These are phyloP conservation scores for Coniferiporia sulphurascens DNA, from an alignment of 1,284 basidiomycete species.

Conservation along the genomic window DNA sequence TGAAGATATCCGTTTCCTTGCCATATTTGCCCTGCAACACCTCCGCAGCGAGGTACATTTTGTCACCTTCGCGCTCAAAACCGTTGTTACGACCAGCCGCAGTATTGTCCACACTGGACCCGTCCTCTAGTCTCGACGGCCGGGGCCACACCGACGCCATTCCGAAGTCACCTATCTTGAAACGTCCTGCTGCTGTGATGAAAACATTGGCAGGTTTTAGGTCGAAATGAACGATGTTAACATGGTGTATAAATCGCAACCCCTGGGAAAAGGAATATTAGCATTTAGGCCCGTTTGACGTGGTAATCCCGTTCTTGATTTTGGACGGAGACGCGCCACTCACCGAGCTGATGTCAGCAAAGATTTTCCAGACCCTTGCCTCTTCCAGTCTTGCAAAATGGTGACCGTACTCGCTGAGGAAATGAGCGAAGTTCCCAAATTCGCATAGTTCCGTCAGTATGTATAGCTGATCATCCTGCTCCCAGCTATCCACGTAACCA, in stretches of 20 bases:
- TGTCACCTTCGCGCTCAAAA: conserved; percentile 95
- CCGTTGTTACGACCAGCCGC: conserved; percentile 40
- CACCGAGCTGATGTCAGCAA: conserved; percentile 86
- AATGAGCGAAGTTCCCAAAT: conserved; percentile 86
- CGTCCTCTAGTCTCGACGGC: conserved; percentile 30
- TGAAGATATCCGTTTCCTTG: conserved; percentile 95
- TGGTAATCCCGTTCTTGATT: background rate
- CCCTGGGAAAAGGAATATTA: conserved; percentile 47
- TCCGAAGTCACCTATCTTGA: conserved; percentile 99
- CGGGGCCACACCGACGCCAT: conserved; percentile 88
- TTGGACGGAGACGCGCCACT: conserved; percentile 30
- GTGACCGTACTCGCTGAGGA: conserved; percentile 91
- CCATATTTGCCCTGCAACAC: conserved; percentile 90
- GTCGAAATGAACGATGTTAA: conserved; percentile 92
- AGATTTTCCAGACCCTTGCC: conserved; percentile 94
- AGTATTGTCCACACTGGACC: conserved; percentile 22
- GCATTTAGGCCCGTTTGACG: background rate
- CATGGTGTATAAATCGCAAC: conserved; percentile 84
- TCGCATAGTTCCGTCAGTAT: conserved; percentile 96
- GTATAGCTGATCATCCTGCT: conserved; percentile 86
- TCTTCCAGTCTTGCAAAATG: conserved; percentile 86
- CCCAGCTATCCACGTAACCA: conserved; percentile 94
- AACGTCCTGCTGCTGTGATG: conserved; percentile 81
- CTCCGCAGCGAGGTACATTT: conserved; percentile 98
- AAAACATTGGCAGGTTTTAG: conserved; percentile 98